Conservation (phyloP, 2,329 filamentous ascomycete genomes). For the Monosporascus ibericus region DNA sequence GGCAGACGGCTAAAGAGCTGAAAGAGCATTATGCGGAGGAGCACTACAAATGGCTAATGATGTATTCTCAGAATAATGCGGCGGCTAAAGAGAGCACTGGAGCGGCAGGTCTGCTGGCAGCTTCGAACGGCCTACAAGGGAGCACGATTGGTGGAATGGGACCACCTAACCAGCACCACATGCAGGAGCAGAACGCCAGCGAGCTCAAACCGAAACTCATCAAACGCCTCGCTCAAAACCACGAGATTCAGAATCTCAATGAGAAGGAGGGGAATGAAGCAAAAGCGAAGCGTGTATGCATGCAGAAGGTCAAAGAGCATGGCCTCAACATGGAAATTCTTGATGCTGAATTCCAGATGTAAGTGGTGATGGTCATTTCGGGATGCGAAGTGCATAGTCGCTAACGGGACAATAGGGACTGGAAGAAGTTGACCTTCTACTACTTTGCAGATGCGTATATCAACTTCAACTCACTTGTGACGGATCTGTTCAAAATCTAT, state of each 20-base stretch:
- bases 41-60: slow-evolving; percentile 97
- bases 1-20: slow-evolving; percentile 78
- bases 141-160: slow-evolving; percentile 76
- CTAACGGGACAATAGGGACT: slow-evolving; percentile 63
- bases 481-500: slow-evolving; percentile 97
- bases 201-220: slow-evolving; percentile 96
- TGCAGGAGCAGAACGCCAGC: slow-evolving; percentile 62
- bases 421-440: slow-evolving; percentile 98
- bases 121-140: slow-evolving; percentile 57
- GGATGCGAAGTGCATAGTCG: background rate
- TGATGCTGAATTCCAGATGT: slow-evolving; percentile 98
- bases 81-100: slow-evolving; percentile 52
- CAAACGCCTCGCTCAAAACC: slow-evolving; percentile 84
- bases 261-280: slow-evolving; percentile 98
- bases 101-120: slow-evolving; percentile 56
- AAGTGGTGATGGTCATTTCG: slow-evolving; percentile 31
- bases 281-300: slow-evolving; percentile 93
- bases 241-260: slow-evolving; percentile 81
- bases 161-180: slow-evolving; percentile 64
- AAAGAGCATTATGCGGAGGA: slow-evolving; percentile 92
- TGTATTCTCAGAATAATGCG: slow-evolving; percentile 82
- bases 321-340: slow-evolving; percentile 97
- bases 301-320: slow-evolving; percentile 94
- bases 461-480: slow-evolving; percentile 97
- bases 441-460: slow-evolving; percentile 98